Conservation (phyloP, 495 filamentous ascomycete species). For the Tuber borchii region DNA sequence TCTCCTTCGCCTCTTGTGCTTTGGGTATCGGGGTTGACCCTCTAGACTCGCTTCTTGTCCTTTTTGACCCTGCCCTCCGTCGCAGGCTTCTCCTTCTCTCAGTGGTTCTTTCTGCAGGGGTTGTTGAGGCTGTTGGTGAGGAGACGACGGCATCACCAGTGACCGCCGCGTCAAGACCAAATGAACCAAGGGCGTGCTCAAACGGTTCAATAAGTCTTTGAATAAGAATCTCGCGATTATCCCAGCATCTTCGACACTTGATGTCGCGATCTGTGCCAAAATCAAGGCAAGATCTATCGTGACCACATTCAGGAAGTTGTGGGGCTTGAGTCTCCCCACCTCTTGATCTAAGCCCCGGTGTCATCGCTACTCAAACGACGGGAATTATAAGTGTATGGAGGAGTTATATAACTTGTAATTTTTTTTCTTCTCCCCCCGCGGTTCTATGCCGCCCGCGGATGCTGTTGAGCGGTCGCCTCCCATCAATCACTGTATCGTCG, state of each 20-base stretch:
- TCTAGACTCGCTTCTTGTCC: conserved; percentile 26
- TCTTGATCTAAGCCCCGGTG: background rate
- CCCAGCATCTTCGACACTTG: conserved; percentile 35
- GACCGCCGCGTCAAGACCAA: conserved; percentile 18
- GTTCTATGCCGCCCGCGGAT: background rate
- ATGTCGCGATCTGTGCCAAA: conserved; percentile 35
- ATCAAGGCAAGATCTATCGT: conserved; percentile 31
- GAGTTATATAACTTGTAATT: background rate
- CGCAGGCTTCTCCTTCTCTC: conserved; percentile 24
- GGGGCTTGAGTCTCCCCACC: conserved; percentile 16
- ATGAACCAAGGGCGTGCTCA: conserved; percentile 32
- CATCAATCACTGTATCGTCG: background rate
- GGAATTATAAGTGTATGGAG: background rate
- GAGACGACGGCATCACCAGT: conserved; percentile 2
- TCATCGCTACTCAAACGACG: background rate
- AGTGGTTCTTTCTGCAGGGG: conserved; percentile 5
- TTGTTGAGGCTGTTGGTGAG: conserved; percentile 12
- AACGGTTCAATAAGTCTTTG: conserved; percentile 38
- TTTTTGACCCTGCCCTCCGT: conserved; percentile 33
- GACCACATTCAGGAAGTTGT: conserved; percentile 37
- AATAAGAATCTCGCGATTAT: conserved; percentile 39
- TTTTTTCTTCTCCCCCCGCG: background rate
- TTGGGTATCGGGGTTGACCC: conserved; percentile 9
- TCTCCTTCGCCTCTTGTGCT: conserved; percentile 2
- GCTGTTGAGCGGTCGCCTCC: background rate